Conservation (phyloP, 2,329 filamentous ascomycete species). For the Diaporthe caulivora region DNA sequence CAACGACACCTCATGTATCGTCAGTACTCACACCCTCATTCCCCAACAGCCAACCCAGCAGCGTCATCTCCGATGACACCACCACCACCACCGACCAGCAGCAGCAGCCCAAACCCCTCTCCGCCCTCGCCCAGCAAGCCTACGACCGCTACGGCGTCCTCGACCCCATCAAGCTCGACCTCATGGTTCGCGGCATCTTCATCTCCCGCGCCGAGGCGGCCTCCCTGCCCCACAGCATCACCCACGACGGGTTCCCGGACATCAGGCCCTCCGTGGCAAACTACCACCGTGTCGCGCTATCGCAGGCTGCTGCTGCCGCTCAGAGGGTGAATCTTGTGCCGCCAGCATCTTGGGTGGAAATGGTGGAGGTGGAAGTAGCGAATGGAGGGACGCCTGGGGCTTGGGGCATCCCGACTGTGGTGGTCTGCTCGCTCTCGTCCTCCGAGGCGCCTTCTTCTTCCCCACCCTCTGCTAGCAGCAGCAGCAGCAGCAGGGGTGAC, state of each 20-base stretch:
- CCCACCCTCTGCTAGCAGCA: too few relatives aligned
- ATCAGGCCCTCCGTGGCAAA: accelerated
- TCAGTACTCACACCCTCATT: neutral
- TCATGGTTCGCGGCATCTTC: conserved; percentile 12
- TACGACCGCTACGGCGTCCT: conserved; percentile 25
- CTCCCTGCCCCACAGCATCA: neutral
- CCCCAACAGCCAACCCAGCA: neutral
- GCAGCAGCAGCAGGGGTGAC: too few relatives aligned
- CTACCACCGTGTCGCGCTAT: neutral
- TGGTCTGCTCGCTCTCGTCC: too few relatives aligned
- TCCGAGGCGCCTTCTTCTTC: too few relatives aligned
- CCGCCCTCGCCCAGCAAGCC: neutral
- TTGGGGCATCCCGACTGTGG: too few relatives aligned
- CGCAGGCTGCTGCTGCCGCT: neutral
- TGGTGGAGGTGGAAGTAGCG: too few relatives aligned
- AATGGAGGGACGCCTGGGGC: too few relatives aligned
- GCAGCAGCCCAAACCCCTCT: neutral
- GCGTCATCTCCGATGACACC: neutral
- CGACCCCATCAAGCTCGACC: conserved; percentile 12
- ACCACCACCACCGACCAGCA: neutral
- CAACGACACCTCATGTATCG: too few relatives aligned
- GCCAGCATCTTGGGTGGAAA: too few relatives aligned
- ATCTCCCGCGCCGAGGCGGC: conserved; percentile 13
- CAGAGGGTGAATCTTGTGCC: too few relatives aligned
- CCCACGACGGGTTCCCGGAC: neutral